Percentiles rank a stretch among this genome's conserved stretches.
Evolutionary conservation across 805 yeast species (phyloP).

Genomic region (Blastobotrys americana): DNA sequence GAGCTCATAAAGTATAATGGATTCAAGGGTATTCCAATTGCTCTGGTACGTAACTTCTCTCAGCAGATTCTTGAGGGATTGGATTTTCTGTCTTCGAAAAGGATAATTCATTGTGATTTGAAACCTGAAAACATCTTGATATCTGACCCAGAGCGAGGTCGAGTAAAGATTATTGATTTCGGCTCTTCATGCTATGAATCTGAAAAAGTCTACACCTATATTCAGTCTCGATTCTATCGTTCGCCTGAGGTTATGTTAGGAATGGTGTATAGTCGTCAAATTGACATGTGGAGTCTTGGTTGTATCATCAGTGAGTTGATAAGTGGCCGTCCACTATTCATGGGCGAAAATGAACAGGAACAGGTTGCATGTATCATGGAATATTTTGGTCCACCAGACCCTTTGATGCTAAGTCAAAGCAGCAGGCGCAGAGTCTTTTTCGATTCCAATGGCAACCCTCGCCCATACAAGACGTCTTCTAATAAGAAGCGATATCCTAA

Average conservation of each 20-base stretch:
- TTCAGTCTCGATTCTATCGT: conserved; percentile 90
- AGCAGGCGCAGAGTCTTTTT: conserved; percentile 33
- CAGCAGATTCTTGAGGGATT: conserved; percentile 54
- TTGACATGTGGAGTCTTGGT: conserved; percentile 97
- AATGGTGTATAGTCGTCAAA: conserved; percentile 76
- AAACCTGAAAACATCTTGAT: conserved; percentile 81
- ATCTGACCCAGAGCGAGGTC: conserved; percentile 35
- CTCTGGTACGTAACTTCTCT: conserved; percentile 37
- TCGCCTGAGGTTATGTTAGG: conserved; percentile 97
- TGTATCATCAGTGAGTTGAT: conserved; percentile 94
- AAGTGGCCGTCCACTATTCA: conserved; percentile 89
- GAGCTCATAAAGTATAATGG: conserved; percentile 40
- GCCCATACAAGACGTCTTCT: conserved; percentile 19
- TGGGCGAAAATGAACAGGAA: conserved; percentile 81
- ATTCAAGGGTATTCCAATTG: conserved; percentile 30
- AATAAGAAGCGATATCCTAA: conserved; percentile 20
- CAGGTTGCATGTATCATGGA: conserved; percentile 89
- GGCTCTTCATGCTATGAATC: conserved; percentile 50
- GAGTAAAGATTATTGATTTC: conserved; percentile 69
- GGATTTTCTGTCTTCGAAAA: conserved; percentile 46
- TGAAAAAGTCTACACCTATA: conserved; percentile 89
- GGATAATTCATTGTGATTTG: conserved; percentile 74
- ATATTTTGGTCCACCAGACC: conserved; percentile 80
- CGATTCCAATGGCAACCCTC: conserved; percentile 31
- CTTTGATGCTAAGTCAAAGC: conserved; percentile 29